Evolutionary conservation across 176 grass and related monocot genomes (phyloP), one percentile per base, ranked within the genome.

Genomic region (Calamus simplicifolius): DNA sequence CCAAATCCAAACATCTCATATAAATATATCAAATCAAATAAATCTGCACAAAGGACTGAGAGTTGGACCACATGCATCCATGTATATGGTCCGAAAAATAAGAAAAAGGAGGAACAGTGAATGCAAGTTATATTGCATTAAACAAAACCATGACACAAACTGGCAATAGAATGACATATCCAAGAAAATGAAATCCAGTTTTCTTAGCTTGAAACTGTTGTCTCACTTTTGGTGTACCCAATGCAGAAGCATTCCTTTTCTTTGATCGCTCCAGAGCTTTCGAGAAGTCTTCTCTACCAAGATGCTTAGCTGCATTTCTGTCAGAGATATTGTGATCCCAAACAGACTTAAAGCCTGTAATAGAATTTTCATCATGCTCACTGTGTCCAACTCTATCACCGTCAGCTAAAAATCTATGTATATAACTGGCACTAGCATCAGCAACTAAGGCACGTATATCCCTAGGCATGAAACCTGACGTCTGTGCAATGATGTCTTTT

Each of bases 221-320:
- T 35, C 66, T 80, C 87, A 97, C 87, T 76, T 88, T 97, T 29
- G 87, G 93, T 56, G 93, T 85, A 63, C 93, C 93, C 28, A 97
- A 54, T 61, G 93, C 93, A 75, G 84, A 80, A 80, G 81, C 83
- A 75, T 85, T 97, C 62, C 87, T 82, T 97, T 88, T 92, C 79
- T 91, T 97, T 28, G 84, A 83, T 62, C 78, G 65, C 64, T 92
- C 93, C 48, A 97, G 58, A 61, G 84, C 85, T 67, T 78, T 77
- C 29, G 75, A 54, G 30, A 97, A 80, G 70, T 97, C 78, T 75
- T 87, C 78, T 74, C 72, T 80, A 49, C 57, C 80, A 29, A 96
- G 79, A 63, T 18, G 25, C 5, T 59, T 83, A 55, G 73, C 66
- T 73, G 57, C 76, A 54, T 43, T n/a, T 13, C 2, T 50, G 48